A percentile compares a stretch with the other conserved stretches of the same genome.
Conservation (phyloP, 2,329 filamentous ascomycete species). For the Apiospora arundinis region DNA sequence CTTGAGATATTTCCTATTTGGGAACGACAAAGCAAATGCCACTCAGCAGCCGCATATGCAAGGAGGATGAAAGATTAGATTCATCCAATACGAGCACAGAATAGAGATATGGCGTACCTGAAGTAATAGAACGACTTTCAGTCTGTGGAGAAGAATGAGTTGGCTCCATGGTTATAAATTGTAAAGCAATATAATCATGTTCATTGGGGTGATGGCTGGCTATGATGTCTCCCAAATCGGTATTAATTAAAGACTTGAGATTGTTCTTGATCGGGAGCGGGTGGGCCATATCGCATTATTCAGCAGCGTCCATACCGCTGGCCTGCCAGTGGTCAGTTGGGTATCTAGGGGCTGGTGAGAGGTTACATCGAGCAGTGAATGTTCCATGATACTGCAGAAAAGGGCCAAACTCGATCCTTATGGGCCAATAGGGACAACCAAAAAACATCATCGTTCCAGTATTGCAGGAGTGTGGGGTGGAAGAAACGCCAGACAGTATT, state of each 20-base stretch:
- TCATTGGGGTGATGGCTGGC: neutral
- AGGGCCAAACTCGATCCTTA: neutral
- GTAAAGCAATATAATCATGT: neutral
- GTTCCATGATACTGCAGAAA: neutral
- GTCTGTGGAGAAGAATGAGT: neutral
- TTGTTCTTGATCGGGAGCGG: neutral
- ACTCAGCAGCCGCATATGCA: too few species aligned
- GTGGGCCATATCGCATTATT: neutral
- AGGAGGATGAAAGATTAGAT: too few species aligned
- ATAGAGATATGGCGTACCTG: too few species aligned
- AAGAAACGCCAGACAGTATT: neutral
- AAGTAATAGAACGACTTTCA: neutral
- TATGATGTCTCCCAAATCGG: neutral
- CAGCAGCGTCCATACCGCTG: neutral
- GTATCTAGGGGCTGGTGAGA: neutral
- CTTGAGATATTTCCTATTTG: neutral
- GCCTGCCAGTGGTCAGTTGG: neutral
- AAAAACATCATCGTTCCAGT: neutral
- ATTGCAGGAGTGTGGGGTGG: neutral
- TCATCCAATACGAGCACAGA: too few species aligned
- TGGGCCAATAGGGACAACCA: neutral
- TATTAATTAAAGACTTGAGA: neutral
- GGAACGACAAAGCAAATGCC: neutral
- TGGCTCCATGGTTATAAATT: neutral
- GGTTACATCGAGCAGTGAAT: neutral